Base-by-base conservation (phyloP, 164 flowering plant genomes). In the Kingdonia uniflora region DNA sequence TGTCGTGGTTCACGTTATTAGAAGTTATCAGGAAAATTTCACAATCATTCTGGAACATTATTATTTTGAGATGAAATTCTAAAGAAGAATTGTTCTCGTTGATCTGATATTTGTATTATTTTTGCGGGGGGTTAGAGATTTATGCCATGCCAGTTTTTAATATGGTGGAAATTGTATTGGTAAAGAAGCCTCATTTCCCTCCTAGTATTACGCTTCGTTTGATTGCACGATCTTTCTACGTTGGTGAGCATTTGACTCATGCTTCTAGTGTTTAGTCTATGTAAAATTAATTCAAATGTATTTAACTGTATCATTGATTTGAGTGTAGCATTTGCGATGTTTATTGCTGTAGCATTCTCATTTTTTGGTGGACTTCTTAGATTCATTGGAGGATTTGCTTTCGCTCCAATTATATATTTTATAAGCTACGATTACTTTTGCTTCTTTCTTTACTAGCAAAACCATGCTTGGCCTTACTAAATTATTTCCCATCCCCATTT, bases 361-460 rank as follows among this genome's bases (percentile, higher is more conserved):
- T 85, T 85, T 79, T 84, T 81, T 25, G 85, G 83, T 14, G 92
- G 82, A 19, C 83, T 84, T 42, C 80, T 84, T 11, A 60, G 80
- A 19, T 84, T 84, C 66, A 79, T 84, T 22, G 85, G 92, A 54
- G 87, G 87, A 49, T 84, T 84, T 52, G 85, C 76, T 54, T 81
- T 84, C 45, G 80, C 84, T 3, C 84, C 84, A 19, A 76, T 78
- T 1, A 63, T 87, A 45, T 82, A 79, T 60, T 81, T 55, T 61
- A 87, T 84, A 71, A 72, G 86, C 16, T n/a, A 22, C 14, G 14
- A 52, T 35, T 60, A 19, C 22, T 24, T 10, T 24, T 20, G 11
- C 17, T 54, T 12, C n/a, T 19, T 41, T 22, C 33, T 33, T 49
- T 42, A 21, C 47, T n/a, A 47, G n/a, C 33, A 26, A 56, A 20